These are phyloP conservation scores for Poteriospumella lacustris DNA, from an alignment of 108 stramenopile species.

Conservation along the genomic window DNA sequence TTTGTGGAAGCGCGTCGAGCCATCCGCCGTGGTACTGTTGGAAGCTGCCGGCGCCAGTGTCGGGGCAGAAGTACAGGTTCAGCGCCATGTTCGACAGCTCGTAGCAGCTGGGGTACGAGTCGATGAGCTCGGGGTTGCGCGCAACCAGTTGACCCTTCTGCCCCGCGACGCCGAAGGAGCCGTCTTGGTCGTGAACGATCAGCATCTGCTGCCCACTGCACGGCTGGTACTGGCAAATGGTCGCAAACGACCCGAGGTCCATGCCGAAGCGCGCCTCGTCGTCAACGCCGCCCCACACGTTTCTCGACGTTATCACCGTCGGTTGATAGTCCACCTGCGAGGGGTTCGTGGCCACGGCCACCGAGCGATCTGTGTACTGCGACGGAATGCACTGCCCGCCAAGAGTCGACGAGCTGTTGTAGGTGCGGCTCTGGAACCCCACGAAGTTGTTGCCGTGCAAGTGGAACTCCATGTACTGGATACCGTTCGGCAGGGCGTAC, in stretches of 20 bases:
- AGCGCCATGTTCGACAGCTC: background rate
- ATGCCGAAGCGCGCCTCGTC: background rate
- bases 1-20: background rate
- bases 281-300: background rate
- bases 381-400: background rate
- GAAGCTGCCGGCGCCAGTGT: no score
- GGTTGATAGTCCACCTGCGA: constrained; percentile 4
- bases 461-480: background rate
- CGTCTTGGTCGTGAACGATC: constrained; percentile 11
- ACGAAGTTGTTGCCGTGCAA: background rate
- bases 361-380: background rate
- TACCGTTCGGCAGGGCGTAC: constrained; percentile 22
- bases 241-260: background rate
- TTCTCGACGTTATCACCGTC: background rate
- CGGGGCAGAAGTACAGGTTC: background rate
- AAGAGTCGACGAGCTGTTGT: background rate
- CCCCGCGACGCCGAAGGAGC: background rate
- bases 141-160: background rate
- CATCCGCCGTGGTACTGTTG: background rate
- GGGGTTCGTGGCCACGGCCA: background rate
- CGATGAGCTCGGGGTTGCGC: background rate
- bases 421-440: background rate
- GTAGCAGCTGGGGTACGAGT: background rate
- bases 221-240: background rate
- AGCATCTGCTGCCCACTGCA: background rate